Base-by-base conservation (phyloP, 2,329 filamentous ascomycete species). In the Arthrobotrys sphaeroides region DNA sequence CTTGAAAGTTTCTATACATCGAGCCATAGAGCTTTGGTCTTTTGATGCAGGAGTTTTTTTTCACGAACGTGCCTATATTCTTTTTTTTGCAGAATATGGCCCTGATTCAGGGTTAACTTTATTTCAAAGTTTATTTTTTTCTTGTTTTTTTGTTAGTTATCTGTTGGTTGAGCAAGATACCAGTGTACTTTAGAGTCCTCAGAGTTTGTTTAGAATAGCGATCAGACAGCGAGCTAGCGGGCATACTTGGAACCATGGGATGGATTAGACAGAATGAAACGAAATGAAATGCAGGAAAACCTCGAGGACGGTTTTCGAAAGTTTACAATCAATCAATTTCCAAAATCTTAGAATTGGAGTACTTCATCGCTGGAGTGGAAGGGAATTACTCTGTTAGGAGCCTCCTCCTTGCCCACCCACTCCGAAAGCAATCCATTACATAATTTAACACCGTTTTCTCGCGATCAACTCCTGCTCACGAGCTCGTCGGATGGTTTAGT, bases 171-270 rank as follows among this genome's bases (percentile, higher is more conserved):
- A 51, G 55, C 36, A 62, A 55, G 66, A 70, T 70, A 70, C 66
- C 66, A 70, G 36, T 70, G 66, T 70, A 70, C 45, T 61, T 62
- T 70, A 70, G 33, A 62, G 43, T 70, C 66, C 51, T 55, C 31
- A 36, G 45, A 61, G 66, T 43, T 60, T 57, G 55, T 69, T 70
- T 70, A 70, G 57, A 70, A 55, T 45, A 70, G 66, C 57, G 55
- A 45, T 33, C 26, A 62, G 43, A 51, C 10, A 38, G 31, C 40
- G 31, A 51, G 53, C 31, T 55, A 55, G 51, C 51, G 42, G 28
- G 62, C 38, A 67, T 67, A 45, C 40, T 38, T 43, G n/a, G n/a
- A n/a, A n/a, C n/a, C 59, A 47, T 18, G 40, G 18, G 31, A 36
- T 36, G 49, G 49, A 55, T 33, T 43, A 70, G 66, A 70, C 66